Evolutionary conservation across 1,284 basidiomycete species (phyloP), one percentile per base, ranked within the genome.

Genomic region (Cutaneotrichosporon cutaneum): DNA sequence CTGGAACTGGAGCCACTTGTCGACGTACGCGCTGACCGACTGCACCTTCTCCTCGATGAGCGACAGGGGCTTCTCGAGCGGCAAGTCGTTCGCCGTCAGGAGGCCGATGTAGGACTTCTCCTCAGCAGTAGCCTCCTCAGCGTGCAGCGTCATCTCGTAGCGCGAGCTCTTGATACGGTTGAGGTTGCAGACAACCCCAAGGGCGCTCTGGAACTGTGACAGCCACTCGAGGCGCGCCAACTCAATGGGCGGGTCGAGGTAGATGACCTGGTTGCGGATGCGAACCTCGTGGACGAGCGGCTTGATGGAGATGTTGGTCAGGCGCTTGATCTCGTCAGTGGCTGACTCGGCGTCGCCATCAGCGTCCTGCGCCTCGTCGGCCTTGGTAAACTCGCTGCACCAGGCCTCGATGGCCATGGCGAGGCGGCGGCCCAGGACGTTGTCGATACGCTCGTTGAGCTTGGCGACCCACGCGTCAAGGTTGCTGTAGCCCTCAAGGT

Each of bases 1-100:
- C 79, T 99, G 96, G 85, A 99, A 99, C 75, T 95, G 94, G 0
- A 98, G 86, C 95, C 96, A 99, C 81, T 96, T 96, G 67, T 85
- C 89, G 56, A 98, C 93, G 77, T 99, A 99, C 48, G 88, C 88
- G 69, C 85, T 88, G 58, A 99, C 85, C 8, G 64, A 60, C 60
- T 74, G 74, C 9, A 96, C 86, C 79, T 97, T 97, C 71, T 81
- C 82, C 79, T 98, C 94, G 72, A 99, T 89, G 18, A 97, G 83
- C 0, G 85, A 80, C 73, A 99, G 93, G 0, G 95, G 93, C 47
- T 86, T 86, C 69, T 88, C 85, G 7, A 99, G 85, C 0, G 88
- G 88, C 53, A 86, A 83, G 59, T 90, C 87, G 30, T 85, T 80
- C 59, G 83, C 85, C 2, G 88, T 89, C 45, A 96, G 83, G 60